Percentiles rank a stretch among this genome's conserved stretches.
phyloP scores from a whole-genome alignment of 2,329 filamentous ascomycete genomes.

The Calonectria pseudoturangicola region DNA sequence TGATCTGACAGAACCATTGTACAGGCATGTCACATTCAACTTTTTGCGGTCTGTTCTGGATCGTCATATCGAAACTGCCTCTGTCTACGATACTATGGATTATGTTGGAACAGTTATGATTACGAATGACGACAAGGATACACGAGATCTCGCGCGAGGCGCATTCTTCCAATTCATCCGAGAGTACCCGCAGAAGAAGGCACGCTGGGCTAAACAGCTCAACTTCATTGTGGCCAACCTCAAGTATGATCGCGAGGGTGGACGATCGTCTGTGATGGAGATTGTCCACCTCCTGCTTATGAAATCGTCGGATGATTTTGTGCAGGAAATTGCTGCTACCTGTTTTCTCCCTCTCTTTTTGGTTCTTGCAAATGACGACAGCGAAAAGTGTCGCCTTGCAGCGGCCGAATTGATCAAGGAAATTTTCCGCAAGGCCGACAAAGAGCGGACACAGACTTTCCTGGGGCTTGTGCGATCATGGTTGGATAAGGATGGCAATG shows the following conservation, averaged over 20 bases:
- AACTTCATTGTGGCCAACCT: constrained; percentile 93
- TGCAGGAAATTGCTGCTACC: constrained; percentile 86
- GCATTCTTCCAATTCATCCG: constrained; percentile 96
- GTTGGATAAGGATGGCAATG: constrained; percentile 84
- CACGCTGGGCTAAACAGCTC: constrained; percentile 91
- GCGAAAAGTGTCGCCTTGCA: constrained; percentile 87
- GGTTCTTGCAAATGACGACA: constrained; percentile 91
- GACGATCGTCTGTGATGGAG: constrained; percentile 94
- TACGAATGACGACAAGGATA: constrained; percentile 92
- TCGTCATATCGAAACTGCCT: constrained; percentile 88
- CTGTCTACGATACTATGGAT: constrained; percentile 94
- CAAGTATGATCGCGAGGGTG: constrained; percentile 91
- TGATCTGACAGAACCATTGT: constrained; percentile 93
- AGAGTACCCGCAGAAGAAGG: constrained; percentile 94
- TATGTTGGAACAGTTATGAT: constrained; percentile 95
- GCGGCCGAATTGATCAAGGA: constrained; percentile 87
- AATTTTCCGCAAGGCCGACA: constrained; percentile 86
- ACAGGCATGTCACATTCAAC: constrained; percentile 94
- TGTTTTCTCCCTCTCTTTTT: constrained; percentile 92
- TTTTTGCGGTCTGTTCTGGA: constrained; percentile 92
- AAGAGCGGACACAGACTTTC: constrained; percentile 82
- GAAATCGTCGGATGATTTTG: constrained; percentile 87
- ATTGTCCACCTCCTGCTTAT: constrained; percentile 89
- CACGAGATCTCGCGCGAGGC: constrained; percentile 89
- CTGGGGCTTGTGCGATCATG: constrained; percentile 82